Evolutionary conservation across 345 rosid genomes (phyloP), one percentile per base, ranked within the genome.

Genomic region (Ceriops zippeliana): DNA sequence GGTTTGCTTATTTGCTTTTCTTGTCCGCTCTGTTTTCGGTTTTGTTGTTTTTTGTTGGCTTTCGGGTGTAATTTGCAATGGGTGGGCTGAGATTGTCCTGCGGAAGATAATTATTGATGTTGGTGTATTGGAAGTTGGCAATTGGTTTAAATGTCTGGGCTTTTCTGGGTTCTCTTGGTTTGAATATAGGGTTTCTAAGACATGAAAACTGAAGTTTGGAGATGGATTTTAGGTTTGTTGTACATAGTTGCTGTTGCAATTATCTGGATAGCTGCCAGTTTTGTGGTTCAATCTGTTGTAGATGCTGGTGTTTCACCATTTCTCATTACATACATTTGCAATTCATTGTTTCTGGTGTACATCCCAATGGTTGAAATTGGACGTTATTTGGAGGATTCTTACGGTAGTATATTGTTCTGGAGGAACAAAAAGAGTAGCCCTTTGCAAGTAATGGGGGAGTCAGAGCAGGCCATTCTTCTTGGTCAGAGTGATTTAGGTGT

Each of bases 251-350:
- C 92, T 1, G 98, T 93, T 6, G 98, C 98, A 0, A 77, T 79
- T 58, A 93, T 93, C 59, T 93, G 97, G 98, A 91, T 93, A 59
- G 92, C 92, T 4, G 97, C 98, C 11, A 91, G 97, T 80, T 93
- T 88, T 69, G 96, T 91, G 75, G 98, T 93, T 37, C 96, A 93
- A 72, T 89, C 95, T 21, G 96, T 89, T 28, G 95, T 91, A 8
- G 95, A 91, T 78, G 87, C 77, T 5, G 98, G 97, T 34, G 98
- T 91, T 53, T 93, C 96, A 1, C 97, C 98, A 6, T 93, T 91
- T 75, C 87, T 93, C 61, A 79, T 95, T 72, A 88, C 99, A 11
- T 91, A 88, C 77, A 95, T 95, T 66, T 95, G 99, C 82, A 95
- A 95, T 78, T 91, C 99, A 0, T 72, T 95, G 78, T 91, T 93